Evolutionary conservation across 306 rosid species (phyloP).

Genomic region (Quercus wislizeni): DNA sequence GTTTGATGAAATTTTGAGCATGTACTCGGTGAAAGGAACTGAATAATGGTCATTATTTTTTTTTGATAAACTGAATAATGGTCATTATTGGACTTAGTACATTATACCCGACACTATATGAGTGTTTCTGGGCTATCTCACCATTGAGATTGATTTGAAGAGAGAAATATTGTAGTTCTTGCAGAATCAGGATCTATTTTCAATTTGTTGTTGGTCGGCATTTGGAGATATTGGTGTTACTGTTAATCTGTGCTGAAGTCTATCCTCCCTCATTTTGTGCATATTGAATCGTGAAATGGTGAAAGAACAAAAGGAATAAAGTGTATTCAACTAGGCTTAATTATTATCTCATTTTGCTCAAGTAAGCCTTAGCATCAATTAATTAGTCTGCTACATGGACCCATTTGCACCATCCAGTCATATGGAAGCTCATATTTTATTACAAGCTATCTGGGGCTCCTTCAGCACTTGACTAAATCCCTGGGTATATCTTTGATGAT

Average conservation of each 20-base stretch:
- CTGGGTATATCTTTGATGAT: neutral
- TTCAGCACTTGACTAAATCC: neutral
- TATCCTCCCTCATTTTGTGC: neutral
- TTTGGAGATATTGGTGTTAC: neutral
- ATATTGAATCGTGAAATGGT: neutral
- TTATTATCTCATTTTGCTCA: neutral
- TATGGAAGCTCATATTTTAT: neutral
- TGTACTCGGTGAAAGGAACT: neutral
- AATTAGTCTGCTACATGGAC: neutral
- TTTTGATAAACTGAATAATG: neutral
- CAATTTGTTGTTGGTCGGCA: neutral
- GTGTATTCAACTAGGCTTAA: neutral
- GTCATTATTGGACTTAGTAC: neutral
- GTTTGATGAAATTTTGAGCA: neutral
- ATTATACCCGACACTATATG: neutral
- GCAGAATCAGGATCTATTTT: neutral
- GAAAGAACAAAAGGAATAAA: neutral
- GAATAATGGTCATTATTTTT: neutral
- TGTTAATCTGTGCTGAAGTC: neutral
- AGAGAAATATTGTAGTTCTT: neutral
- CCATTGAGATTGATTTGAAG: slow-evolving; percentile 8
- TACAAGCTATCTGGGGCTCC: neutral
- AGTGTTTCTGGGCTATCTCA: neutral
- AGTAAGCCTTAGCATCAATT: neutral
- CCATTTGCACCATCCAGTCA: neutral